Conservation (phyloP, 139 green algal species). For the Coccomyxa sp. region DNA sequence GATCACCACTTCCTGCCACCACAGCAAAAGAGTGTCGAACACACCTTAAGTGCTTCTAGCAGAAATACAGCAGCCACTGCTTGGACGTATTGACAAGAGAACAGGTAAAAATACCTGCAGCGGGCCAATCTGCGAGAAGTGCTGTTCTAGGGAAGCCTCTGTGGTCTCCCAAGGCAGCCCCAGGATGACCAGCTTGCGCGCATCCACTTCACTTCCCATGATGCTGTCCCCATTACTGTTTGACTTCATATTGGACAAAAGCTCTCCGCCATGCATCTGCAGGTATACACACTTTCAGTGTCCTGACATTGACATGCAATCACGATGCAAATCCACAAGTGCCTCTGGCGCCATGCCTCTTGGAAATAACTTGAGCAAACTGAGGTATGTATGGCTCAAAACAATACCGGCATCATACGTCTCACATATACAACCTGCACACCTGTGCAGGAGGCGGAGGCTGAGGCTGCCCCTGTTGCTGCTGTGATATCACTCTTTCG, state of each 20-base stretch:
- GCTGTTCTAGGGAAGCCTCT: slow-evolving; percentile 60
- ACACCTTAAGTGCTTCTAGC: neutral
- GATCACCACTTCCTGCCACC: slow-evolving; percentile 59
- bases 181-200: slow-evolving; percentile 58
- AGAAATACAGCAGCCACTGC: neutral
- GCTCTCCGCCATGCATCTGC: neutral
- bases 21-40: slow-evolving; percentile 18
- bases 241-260: neutral
- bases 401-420: too few relatives aligned
- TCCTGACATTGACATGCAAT: neutral
- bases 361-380: neutral
- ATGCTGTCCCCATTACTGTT: neutral
- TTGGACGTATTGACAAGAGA: neutral
- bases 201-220: neutral
- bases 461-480: too few relatives aligned
- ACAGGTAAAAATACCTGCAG: slow-evolving; percentile 29
- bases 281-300: neutral
- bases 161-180: slow-evolving; percentile 76
- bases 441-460: too few relatives aligned
- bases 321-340: neutral
- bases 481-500: too few relatives aligned
- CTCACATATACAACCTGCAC: too few relatives aligned
- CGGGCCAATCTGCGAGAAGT: slow-evolving; percentile 70
- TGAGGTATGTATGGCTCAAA: neutral
- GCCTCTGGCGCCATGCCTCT: neutral